These are phyloP conservation scores for Paracamarosporium sp. DNA, from an alignment of 2,329 filamentous ascomycete species.

Conservation along the genomic window DNA sequence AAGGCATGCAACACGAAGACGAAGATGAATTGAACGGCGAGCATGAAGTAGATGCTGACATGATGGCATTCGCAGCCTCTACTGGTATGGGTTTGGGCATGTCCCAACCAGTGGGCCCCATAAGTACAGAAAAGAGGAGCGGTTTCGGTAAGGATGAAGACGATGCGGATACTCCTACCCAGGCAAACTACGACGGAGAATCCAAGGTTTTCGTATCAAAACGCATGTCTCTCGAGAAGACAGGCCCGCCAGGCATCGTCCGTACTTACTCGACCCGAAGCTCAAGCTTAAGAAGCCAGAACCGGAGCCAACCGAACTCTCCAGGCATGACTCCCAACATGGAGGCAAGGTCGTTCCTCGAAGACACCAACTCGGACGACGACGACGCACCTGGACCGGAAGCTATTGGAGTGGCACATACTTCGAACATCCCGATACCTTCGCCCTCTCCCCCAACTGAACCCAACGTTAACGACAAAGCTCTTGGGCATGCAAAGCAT, in stretches of 20 bases:
- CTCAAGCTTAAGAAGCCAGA: conserved; percentile 29
- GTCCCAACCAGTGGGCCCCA: conserved; percentile 15
- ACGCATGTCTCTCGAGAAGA: conserved; percentile 44
- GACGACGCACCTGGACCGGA: conserved; percentile 30
- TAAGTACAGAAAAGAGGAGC: conserved; percentile 19
- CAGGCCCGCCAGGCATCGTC: conserved; percentile 39
- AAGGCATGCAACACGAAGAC: conserved; percentile 17
- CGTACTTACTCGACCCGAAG: conserved; percentile 43
- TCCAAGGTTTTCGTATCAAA: conserved; percentile 42
- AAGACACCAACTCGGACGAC: conserved; percentile 35
- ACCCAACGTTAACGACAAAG: conserved; percentile 22
- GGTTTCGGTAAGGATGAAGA: conserved; percentile 20
- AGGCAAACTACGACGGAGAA: conserved; percentile 28
- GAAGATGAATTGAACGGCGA: conserved; percentile 8
- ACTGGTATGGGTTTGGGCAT: conserved; percentile 38
- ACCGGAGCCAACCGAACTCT: conserved; percentile 19
- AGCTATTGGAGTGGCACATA: conserved; percentile 52
- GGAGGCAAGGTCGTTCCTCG: conserved; percentile 35
- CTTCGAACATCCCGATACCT: conserved; percentile 48
- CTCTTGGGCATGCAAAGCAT: conserved; percentile 11
- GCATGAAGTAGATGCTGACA: conserved; percentile 30
- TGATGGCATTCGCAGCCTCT: conserved; percentile 42
- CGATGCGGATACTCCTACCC: conserved; percentile 25
- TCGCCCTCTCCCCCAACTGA: conserved; percentile 35
- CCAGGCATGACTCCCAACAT: conserved; percentile 8